A percentile compares a stretch with the other conserved stretches of the same genome.
Conservation (phyloP, 2,329 filamentous ascomycete species). For the Aspergillus pseudoviridinutans region DNA sequence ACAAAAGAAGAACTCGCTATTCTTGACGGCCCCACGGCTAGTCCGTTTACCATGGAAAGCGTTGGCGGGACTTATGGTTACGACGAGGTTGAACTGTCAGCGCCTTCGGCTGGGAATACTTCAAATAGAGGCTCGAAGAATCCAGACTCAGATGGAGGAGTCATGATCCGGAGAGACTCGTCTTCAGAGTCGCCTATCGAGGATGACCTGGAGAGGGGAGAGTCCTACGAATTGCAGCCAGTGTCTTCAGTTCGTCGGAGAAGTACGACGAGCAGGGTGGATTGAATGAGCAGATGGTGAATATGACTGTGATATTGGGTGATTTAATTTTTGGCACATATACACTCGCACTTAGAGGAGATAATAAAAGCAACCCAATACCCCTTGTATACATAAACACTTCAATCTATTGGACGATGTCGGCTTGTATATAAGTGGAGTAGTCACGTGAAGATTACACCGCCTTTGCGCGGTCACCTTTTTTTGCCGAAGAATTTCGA, state of each 20-base stretch:
- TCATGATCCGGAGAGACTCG: constrained; percentile 15
- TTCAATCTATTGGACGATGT: not conserved
- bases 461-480: constrained; percentile 26
- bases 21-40: constrained; percentile 71
- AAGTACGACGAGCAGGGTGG: constrained; percentile 23
- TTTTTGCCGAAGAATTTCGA: constrained; percentile 32
- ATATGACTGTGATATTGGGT: not conserved
- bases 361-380: not conserved
- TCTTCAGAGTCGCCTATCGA: constrained; percentile 30
- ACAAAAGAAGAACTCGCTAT: constrained; percentile 55
- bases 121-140: not conserved
- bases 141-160: constrained; percentile 11
- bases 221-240: constrained; percentile 34
- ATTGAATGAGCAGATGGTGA: constrained; percentile 1
- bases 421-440: not conserved
- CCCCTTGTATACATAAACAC: too few species aligned
- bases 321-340: not conserved
- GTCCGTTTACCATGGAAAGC: constrained; percentile 71
- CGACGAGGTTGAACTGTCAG: constrained; percentile 4
- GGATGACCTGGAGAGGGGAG: constrained; percentile 40
- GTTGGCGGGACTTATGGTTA: constrained; percentile 60
- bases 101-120: not conserved
- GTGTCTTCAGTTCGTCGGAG: constrained; percentile 25
- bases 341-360: not conserved
- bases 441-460: constrained; percentile 15